Base-by-base conservation (phyloP, 2,329 filamentous ascomycete species). In the Chaetothyriales sp. region DNA sequence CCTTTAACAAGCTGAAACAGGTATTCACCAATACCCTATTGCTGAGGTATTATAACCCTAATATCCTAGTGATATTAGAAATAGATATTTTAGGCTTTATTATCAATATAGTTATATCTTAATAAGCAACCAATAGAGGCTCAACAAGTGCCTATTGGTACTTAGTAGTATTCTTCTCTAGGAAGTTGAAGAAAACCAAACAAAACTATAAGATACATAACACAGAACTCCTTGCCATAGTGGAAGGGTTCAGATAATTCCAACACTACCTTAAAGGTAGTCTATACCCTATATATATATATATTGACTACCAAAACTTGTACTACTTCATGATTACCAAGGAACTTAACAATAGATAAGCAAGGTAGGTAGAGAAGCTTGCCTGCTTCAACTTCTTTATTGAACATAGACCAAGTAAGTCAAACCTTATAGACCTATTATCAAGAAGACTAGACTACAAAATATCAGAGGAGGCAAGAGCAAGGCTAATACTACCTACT, bases 221-320 rank as follows among this genome's bases (percentile, higher is more conserved):
- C 46, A 43, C 10, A 15, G 44, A 56, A 9, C 52, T 57, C 32
- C 53, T 53, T 39, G 57, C 47, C 10, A 62, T 58, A 10, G 50
- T 60, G 2, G 39, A 51, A n/a, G 18, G 48, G 1, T 60, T 65
- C 49, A 58, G 59, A 50, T 47, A 60, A 53, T 64, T 54, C 54
- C 52, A 54, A 51, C 53, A 53, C 9, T 62, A 63, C 44, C 47
- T 64, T 6, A 47, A 57, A 48, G 44, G 46, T 20, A 51, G 47
- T 52, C 48, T 51, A 43, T 43, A 25, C 19, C 44, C 26, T 47
- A 49, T 44, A 26, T 25, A 51, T 44, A 20, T 53, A 2, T 15
- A 50, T n/a, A 53, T 51, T 25, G 53, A 62, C 50, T 50, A 65
- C 51, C 58, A 61, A 47, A 64, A 64, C 25, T 46, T 66, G 18